Base-by-base conservation (phyloP, 2,329 filamentous ascomycete species). In the Colletotrichum trifolii region DNA sequence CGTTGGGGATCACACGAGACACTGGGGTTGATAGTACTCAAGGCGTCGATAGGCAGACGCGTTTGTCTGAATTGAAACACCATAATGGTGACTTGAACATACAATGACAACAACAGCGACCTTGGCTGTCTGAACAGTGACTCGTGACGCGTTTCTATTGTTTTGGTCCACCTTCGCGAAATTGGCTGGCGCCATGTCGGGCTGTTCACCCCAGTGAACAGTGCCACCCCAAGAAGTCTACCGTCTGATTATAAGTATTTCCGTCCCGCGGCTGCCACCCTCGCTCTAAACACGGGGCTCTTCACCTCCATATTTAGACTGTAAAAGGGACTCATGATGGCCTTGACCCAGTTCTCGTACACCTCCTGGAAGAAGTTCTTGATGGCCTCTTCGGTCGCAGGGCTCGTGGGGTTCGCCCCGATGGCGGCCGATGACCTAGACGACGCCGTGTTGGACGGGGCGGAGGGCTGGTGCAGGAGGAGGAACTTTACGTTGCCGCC, bases 301-400 rank as follows among this genome's bases (percentile, higher is more conserved):
- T 85, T 89, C 56, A 99, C 89, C 71, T 92, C 90, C 84, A 91
- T 91, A 69, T 97, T 95, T 60, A 91, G 88, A 58, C 86, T 85
- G 81, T 97, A 98, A 77, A 99, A 99, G 0, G 96, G 96, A 75
- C 89, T 98, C 96, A 99, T 98, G 63, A 94, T 89, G 11, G 94
- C 92, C 85, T 99, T 99, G 69, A 97, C 88, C 90, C 95, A 99
- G 71, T 90, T 93, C 80, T 99, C 96, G 80, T 97, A 98, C 11
- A 97, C 92, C 75, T 99, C 96, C 13, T 87, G 85, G 81, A 99
- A 97, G 81, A 98, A 99, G 78, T 93, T 93, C 75, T 93, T 89
- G 71, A 98, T 92, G 5, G 96, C 95, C 81, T 99, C 96, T 80
- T 99, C 96, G 6, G 95, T 97, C 75, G 95, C 93, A 6, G 93